phyloP scores from a whole-genome alignment of 2,329 filamentous ascomycete species.

The Lachnellula suecica region DNA sequence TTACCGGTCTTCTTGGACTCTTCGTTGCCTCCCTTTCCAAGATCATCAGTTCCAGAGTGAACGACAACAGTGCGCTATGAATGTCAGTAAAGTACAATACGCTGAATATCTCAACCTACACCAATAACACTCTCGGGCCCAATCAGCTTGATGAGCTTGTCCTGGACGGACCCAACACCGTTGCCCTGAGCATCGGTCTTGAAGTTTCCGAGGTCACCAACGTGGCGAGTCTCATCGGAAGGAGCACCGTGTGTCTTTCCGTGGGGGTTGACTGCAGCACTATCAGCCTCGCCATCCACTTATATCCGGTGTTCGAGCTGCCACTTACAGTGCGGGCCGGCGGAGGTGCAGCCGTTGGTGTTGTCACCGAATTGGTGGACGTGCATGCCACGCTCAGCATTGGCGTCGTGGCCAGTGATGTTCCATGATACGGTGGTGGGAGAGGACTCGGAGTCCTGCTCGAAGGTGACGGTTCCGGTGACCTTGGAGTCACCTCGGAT shows the following conservation, averaged over 20 bases:
- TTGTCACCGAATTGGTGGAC: conserved; percentile 99
- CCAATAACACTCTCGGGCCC: conserved; percentile 93
- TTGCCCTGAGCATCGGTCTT: conserved; percentile 93
- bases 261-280: conserved; percentile 81
- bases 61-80: conserved; percentile 88
- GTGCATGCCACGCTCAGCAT: conserved; percentile 97
- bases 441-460: conserved; percentile 80
- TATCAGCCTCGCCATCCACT: conserved; percentile 15
- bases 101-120: conserved; percentile 50
- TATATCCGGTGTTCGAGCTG: neutral
- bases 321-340: conserved; percentile 89
- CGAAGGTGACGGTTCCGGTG: conserved; percentile 90
- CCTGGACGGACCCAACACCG: conserved; percentile 74
- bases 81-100: conserved; percentile 22
- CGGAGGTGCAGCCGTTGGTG: conserved; percentile 99
- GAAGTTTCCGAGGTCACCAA: conserved; percentile 97
- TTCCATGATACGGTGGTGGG: conserved; percentile 90
- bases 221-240: conserved; percentile 80
- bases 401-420: conserved; percentile 88
- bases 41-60: conserved; percentile 93
- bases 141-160: conserved; percentile 91
- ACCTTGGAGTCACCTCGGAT: conserved; percentile 97
- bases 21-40: conserved; percentile 87
- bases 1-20: conserved; percentile 99
- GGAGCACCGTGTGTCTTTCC: conserved; percentile 91